phyloP scores from a whole-genome alignment of 129 eudicot species.

The Escallonia rubra region DNA sequence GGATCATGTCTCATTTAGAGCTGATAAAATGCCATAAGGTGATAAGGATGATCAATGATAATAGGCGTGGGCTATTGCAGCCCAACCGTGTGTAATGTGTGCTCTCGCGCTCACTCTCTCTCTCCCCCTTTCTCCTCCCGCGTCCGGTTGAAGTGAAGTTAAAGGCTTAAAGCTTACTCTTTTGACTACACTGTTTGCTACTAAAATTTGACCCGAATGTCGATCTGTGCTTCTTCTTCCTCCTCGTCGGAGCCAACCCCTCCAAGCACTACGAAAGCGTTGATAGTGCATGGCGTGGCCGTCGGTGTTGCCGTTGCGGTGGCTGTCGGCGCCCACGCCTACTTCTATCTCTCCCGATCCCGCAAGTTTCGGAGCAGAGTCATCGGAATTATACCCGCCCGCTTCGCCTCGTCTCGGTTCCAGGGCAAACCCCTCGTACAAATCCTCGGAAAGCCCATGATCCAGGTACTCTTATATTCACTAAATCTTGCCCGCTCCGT shows the following conservation, averaged over 20 bases:
- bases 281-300: conserved; percentile 51
- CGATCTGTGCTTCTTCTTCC: conserved; percentile 26
- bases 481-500: background rate
- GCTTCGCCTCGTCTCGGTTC: conserved; percentile 84
- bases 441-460: conserved; percentile 97
- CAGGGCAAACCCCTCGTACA: conserved; percentile 85
- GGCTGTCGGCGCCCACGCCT: conserved; percentile 68
- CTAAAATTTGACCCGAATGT: conserved; percentile 1
- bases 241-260: conserved; percentile 22
- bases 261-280: conserved; percentile 41
- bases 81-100: too few species aligned
- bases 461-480: conserved; percentile 47
- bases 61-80: too few species aligned
- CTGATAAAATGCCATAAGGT: too few species aligned
- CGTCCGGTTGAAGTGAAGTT: too few species aligned
- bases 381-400: conserved; percentile 88
- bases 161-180: too few species aligned
- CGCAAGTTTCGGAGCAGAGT: conserved; percentile 76
- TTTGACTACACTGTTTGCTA: too few species aligned
- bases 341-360: conserved; percentile 49
- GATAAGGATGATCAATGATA: too few species aligned
- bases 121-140: too few species aligned
- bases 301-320: conserved; percentile 60
- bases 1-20: too few species aligned
- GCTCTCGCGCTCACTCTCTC: too few species aligned